These are phyloP conservation scores for Tribonema minus DNA, from an alignment of 108 stramenopile genomes.

Conservation along the genomic window DNA sequence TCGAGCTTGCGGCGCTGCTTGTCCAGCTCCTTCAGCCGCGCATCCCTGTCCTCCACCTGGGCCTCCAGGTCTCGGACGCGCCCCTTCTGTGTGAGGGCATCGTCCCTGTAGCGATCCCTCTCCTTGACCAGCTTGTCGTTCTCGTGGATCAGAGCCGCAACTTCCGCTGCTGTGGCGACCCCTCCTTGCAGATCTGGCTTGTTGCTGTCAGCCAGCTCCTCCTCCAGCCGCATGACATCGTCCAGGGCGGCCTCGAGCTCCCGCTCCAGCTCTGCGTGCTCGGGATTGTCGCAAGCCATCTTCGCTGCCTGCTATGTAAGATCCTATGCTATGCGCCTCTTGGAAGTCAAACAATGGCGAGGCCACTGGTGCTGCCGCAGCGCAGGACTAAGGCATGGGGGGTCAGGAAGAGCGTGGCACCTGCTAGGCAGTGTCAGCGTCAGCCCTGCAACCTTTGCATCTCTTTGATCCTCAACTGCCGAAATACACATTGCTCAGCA, in stretches of 20 bases:
- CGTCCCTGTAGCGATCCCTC: constrained; percentile 29
- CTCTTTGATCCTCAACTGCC: no score
- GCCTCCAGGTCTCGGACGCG: constrained; percentile 30
- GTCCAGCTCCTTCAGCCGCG: constrained; percentile 36
- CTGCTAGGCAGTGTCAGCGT: neutral
- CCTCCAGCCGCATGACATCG: constrained; percentile 40
- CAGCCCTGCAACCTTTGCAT: neutral
- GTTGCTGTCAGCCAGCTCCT: constrained; percentile 17
- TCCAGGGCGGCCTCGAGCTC: constrained; percentile 43
- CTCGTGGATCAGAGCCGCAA: constrained; percentile 16
- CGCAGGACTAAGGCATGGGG: no score
- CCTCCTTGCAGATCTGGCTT: neutral
- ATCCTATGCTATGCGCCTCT: neutral
- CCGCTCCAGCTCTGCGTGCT: constrained; percentile 40
- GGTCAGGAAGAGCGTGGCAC: no score
- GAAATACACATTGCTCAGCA: no score
- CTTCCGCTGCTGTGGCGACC: constrained; percentile 5
- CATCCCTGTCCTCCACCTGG: constrained; percentile 29
- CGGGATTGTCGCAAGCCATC: constrained; percentile 34
- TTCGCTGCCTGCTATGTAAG: neutral
- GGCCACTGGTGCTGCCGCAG: no score
- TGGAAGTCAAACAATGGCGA: neutral
- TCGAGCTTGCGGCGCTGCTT: constrained; percentile 35
- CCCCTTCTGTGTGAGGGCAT: constrained; percentile 33
- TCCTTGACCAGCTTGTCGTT: constrained; percentile 23